Evolutionary conservation across 2,329 filamentous ascomycete genomes (phyloP).

Genomic region (Apiospora sp.): DNA sequence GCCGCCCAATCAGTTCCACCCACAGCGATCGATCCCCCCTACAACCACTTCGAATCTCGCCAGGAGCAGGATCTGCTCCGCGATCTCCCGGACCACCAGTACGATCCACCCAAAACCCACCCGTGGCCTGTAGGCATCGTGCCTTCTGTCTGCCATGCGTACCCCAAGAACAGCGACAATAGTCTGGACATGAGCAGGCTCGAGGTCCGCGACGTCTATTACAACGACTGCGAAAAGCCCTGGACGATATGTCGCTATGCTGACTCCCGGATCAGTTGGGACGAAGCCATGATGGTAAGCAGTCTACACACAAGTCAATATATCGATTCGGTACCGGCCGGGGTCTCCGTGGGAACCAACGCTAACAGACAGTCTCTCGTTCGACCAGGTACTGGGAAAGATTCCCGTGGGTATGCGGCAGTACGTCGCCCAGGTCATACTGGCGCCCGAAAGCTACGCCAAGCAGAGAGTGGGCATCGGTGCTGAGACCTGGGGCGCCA

Average conservation of each 20-base stretch:
- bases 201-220: not conserved
- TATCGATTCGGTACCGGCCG: too few relatives aligned
- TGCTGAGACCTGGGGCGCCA: not conserved
- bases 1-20: not conserved
- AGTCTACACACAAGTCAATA: not conserved
- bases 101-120: not conserved
- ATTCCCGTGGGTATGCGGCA: slow-evolving; percentile 8
- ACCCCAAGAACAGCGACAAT: not conserved
- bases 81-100: not conserved
- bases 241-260: not conserved
- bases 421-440: not conserved
- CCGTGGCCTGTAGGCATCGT: not conserved
- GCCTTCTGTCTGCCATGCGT: not conserved
- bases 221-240: not conserved
- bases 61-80: not conserved
- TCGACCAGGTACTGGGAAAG: not conserved
- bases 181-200: not conserved
- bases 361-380: not conserved
- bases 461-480: not conserved
- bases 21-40: not conserved
- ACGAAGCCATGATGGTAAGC: not conserved
- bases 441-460: slow-evolving; percentile 9
- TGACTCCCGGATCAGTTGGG: not conserved
- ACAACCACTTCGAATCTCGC: not conserved
- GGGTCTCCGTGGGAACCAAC: not conserved